phyloP scores from a whole-genome alignment of 2,329 filamentous ascomycete species.

The Phoma sp. region DNA sequence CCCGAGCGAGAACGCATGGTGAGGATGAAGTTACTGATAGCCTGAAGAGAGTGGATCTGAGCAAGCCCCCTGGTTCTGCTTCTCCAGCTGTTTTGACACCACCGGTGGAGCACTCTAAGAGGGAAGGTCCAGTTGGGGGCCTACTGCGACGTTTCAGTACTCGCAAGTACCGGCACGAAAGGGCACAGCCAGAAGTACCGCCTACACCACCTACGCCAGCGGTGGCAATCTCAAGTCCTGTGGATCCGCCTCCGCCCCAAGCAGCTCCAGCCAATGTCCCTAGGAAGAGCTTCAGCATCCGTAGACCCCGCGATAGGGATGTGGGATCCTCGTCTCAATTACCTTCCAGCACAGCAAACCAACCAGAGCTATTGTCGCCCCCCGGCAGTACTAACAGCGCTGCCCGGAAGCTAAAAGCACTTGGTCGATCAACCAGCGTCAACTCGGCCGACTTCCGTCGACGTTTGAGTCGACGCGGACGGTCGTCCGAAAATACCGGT shows the following conservation, averaged over 20 bases:
- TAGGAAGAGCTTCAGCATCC: conserved; percentile 89
- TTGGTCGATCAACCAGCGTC: conserved; percentile 89
- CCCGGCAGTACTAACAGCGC: conserved; percentile 64
- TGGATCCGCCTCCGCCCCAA: conserved; percentile 56
- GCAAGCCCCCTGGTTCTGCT: conserved; percentile 54
- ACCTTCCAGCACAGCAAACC: conserved; percentile 63
- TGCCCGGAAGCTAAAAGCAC: conserved; percentile 66
- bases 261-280: conserved; percentile 59
- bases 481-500: conserved; percentile 60
- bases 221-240: conserved; percentile 79
- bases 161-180: conserved; percentile 66
- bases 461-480: conserved; percentile 63
- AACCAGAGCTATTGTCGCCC: conserved; percentile 78
- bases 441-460: conserved; percentile 83
- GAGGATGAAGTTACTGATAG: conserved; percentile 86
- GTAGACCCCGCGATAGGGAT: conserved; percentile 63
- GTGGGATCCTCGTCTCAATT: conserved; percentile 58
- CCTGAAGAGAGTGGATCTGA: conserved; percentile 68
- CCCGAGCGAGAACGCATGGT: conserved; percentile 88
- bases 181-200: conserved; percentile 61
- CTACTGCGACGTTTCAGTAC: conserved; percentile 91
- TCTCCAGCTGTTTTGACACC: conserved; percentile 61
- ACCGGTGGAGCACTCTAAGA: conserved; percentile 66
- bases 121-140: conserved; percentile 85
- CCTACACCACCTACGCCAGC: conserved; percentile 74